Evolutionary conservation across 2,329 filamentous ascomycete species (phyloP), one percentile per base, ranked within the genome.

Genomic region (Arthroderma sp.): DNA sequence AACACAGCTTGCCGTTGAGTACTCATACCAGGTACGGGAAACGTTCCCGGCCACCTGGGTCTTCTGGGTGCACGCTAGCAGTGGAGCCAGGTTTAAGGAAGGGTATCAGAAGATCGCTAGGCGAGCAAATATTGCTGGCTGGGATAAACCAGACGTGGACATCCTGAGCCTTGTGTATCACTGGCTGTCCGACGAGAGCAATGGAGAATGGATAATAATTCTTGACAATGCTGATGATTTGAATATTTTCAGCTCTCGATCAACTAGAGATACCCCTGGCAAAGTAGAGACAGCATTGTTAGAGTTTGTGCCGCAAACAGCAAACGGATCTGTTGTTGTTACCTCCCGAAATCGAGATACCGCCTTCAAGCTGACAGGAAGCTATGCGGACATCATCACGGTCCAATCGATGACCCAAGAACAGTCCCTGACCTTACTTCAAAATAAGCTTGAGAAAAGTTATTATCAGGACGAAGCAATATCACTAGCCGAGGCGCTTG

Each of bases 211-310:
- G 59, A 36, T 62, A 8, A 29, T 61, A 0, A 52, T 62, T 8
- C 40, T 58, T 36, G 58, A 62, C 27, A 62, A 61, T 43, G 56
- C 53, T 0, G 58, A 62, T 36, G 54, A 58, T 37, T 30, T 52
- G 3, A 46, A 53, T 15, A 15, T 47, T 5, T 38, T 49, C 3
- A n/a, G 30, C 10, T 27, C 29, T 29, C 10, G 8, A 3, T 29
- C 37, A 4, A 29, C 27, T 22, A n/a, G 29, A 28, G 36, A 10
- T 8, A 8, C 27, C 37, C 6, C 4, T 5, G 8, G 22, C 41
- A 28, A 28, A 38, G 15, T 36, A 43, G 31, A 29, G 41, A 22
- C 10, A 10, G 41, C 40, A 28, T 43, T 51, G 30, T 15, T 30
- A 29, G 44, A 49, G 15, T 52, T 48, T 33, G 43, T 59, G 4